Conservation (phyloP, 2,329 filamentous ascomycete genomes). For the Fusarium anguioides region DNA sequence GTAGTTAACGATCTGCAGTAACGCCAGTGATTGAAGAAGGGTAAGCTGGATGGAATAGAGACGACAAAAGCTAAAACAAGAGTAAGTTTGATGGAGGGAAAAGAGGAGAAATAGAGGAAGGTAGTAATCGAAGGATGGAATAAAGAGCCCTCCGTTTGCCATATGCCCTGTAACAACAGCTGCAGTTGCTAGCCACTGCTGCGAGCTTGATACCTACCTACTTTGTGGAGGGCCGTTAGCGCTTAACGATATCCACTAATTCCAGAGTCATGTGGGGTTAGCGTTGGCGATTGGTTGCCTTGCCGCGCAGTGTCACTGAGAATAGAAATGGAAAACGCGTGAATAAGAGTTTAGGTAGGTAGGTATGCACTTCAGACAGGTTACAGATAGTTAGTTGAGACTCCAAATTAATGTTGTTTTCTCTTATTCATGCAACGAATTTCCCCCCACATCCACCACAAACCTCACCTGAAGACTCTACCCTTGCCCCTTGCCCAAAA, state of each 20-base stretch:
- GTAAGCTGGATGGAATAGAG: not conserved
- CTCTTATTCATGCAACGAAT: conserved; percentile 51
- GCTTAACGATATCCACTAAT: not conserved
- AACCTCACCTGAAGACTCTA: conserved; percentile 49
- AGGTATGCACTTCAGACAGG: too few relatives aligned
- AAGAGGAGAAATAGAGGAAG: not conserved
- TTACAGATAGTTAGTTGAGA: too few relatives aligned
- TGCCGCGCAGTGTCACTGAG: conserved; percentile 15
- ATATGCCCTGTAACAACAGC: not conserved
- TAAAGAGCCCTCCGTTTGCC: not conserved
- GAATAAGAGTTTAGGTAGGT: not conserved
- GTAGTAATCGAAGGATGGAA: not conserved
- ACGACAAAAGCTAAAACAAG: not conserved
- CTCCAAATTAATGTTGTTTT: too few relatives aligned
- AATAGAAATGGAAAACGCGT: not conserved
- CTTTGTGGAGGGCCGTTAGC: not conserved
- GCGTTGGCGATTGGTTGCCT: conserved; percentile 3
- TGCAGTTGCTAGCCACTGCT: not conserved
- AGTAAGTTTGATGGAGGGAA: not conserved
- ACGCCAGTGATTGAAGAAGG: not conserved
- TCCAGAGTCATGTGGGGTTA: not conserved
- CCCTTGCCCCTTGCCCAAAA: conserved; percentile 43
- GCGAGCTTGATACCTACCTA: not conserved
- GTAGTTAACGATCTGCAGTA: not conserved
- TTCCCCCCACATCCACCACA: conserved; percentile 58